These are phyloP conservation scores for Artemisia annua DNA, from an alignment of 129 eudicot species.

Conservation along the genomic window DNA sequence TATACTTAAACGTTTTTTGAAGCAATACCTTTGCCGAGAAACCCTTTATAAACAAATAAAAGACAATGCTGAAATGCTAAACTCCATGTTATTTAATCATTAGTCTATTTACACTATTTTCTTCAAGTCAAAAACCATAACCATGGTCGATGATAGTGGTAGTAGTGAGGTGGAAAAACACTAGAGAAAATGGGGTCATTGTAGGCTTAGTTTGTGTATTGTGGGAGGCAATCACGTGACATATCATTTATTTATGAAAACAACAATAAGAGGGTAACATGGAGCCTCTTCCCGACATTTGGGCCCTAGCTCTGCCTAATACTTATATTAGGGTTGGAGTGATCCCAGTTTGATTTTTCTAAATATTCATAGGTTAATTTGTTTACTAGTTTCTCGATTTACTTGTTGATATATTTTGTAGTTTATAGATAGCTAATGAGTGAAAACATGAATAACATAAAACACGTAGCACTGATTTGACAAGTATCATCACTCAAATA, in stretches of 20 bases:
- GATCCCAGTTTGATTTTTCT: slow-evolving; percentile 14
- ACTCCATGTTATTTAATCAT: too few relatives aligned
- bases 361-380: not conserved
- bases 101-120: too few relatives aligned
- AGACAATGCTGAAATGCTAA: too few relatives aligned
- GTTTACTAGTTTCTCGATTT: not conserved
- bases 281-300: slow-evolving; percentile 7
- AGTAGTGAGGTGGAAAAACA: slow-evolving; percentile 5
- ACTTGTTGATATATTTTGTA: not conserved
- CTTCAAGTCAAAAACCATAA: too few relatives aligned
- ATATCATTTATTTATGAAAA: not conserved
- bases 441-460: too few relatives aligned
- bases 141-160: not conserved
- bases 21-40: too few relatives aligned
- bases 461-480: too few relatives aligned
- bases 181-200: slow-evolving; percentile 6
- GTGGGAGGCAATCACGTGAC: slow-evolving; percentile 28
- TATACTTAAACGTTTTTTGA: too few relatives aligned
- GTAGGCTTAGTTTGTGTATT: not conserved
- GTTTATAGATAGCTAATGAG: too few relatives aligned
- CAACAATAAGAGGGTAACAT: slow-evolving; percentile 20
- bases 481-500: too few relatives aligned
- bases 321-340: slow-evolving; percentile 11
- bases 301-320: slow-evolving; percentile 7
- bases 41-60: too few relatives aligned